Base-by-base conservation (phyloP, 352 stramenopile species). In the Pythium volutum region DNA sequence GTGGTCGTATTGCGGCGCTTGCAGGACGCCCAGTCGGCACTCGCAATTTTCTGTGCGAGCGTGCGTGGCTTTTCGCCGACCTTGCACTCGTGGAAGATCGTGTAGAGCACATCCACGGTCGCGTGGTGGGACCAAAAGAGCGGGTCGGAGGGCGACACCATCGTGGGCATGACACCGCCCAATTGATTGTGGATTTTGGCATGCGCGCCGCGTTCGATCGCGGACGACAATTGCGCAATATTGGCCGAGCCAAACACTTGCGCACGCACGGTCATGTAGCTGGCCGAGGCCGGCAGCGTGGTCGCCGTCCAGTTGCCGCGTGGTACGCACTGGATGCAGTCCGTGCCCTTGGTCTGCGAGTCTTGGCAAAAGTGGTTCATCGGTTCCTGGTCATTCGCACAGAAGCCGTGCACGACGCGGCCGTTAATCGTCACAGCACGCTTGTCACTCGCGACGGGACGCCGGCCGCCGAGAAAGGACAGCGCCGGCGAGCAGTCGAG, bases 91-190 rank as follows among this genome's bases (percentile, higher is more conserved):
- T 84, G 62, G 61, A 84, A 87, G 53, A 87, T 79, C 3, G 60
- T 64, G 34, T 79, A 69, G 0, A 86, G 56, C 47, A 77, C 55
- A 34, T 90, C 79, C 1, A 87, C 62, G 25, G 36, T 46, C 6
- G 61, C 72, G 47, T 89, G 77, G 25, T 87, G 77, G 2, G 70
- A 66, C 54, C 71, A 86, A 56, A 89, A 87, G 10, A 89, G 61
- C 0, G 77, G 79, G 51, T 87, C 79, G 2, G 66, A 38, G 0
- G 80, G 77, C 3, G 77, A 70, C 51, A 81, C 65, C 18, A 84
- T 59, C 14, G 74, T 78, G n/a, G 45, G 60, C 77, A 89, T 87
- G 0, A 70, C 50, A 8, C 70, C 76, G 9, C 70, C 70, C 3
- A 89, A 45, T 3, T 60, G 29, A 16, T 59, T 72, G 63, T 89